A percentile compares a stretch with the other conserved stretches of the same genome.
These are phyloP conservation scores for Pascua sp. DNA, from an alignment of 1,284 basidiomycete genomes.

Conservation along the genomic window DNA sequence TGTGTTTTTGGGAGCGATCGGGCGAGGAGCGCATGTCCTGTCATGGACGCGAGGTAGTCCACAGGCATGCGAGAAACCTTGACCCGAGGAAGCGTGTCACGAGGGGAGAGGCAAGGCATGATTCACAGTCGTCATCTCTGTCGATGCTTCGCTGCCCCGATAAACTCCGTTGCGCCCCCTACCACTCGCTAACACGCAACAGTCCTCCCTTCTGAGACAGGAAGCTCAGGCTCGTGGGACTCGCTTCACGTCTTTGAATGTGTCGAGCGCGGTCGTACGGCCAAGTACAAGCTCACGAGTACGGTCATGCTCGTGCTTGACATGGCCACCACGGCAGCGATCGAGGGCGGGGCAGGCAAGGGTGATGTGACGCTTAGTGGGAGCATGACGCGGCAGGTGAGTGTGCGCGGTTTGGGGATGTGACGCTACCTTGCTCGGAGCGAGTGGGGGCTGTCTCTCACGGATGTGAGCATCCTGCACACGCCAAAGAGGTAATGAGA, in stretches of 20 bases:
- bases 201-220: constrained; percentile 17
- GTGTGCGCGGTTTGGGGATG: constrained; percentile 32
- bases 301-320: constrained; percentile 95
- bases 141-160: background rate
- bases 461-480: too few species aligned
- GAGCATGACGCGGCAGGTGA: constrained; percentile 88
- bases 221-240: constrained; percentile 68
- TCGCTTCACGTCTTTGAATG: constrained; percentile 98
- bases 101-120: background rate
- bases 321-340: constrained; percentile 54
- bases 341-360: constrained; percentile 49
- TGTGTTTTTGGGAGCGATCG: constrained; percentile 10
- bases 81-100: background rate
- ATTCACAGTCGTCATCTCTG: background rate
- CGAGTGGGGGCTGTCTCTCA: background rate
- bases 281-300: constrained; percentile 95
- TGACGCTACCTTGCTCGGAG: background rate
- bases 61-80: background rate
- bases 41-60: background rate
- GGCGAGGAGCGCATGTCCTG: background rate
- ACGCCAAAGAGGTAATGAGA: too few species aligned
- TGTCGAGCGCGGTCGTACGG: constrained; percentile 79
- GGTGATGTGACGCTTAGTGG: constrained; percentile 84
- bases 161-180: background rate
- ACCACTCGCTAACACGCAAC: constrained; percentile 1